Conservation (phyloP, 1,139 yeast genomes). For the Debaryomycetaceae sp. region DNA sequence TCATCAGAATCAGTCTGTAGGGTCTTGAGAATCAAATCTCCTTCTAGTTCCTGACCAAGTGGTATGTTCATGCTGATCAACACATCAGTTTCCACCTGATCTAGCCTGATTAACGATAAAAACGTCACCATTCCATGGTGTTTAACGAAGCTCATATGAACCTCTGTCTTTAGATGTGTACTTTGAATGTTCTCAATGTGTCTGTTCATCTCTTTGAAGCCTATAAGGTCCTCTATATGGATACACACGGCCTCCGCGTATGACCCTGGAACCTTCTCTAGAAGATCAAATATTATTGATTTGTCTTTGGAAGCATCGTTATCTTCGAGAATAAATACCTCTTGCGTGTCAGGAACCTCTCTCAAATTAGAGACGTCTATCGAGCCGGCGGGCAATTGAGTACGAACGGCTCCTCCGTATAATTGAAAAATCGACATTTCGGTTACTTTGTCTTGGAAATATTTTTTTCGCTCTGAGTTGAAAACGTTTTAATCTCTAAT, state of each 20-base stretch:
- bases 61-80: constrained; percentile 61
- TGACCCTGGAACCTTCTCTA: constrained; percentile 51
- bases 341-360: constrained; percentile 87
- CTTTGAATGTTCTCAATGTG: constrained; percentile 8
- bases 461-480: too few species aligned
- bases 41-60: constrained; percentile 9
- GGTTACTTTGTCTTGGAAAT: background rate
- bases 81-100: constrained; percentile 56
- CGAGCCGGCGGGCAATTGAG: constrained; percentile 51
- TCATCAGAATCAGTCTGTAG: constrained; percentile 12
- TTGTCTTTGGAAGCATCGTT: constrained; percentile 40
- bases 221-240: constrained; percentile 43
- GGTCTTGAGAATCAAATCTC: constrained; percentile 4
- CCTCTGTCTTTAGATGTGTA: constrained; percentile 1
- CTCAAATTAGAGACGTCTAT: constrained; percentile 72
- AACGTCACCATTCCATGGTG: constrained; percentile 32
- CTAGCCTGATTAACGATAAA: constrained; percentile 51
- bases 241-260: constrained; percentile 32
- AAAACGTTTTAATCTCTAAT: too few species aligned
- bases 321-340: constrained; percentile 58
- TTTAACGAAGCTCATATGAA: constrained; percentile 3
- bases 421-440: constrained; percentile 7
- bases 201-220: constrained; percentile 12
- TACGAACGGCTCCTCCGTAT: constrained; percentile 78
- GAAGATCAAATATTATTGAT: constrained; percentile 66